A percentile compares a stretch with the other conserved stretches of the same genome.
Conservation (phyloP, 2,329 filamentous ascomycete genomes). For the Colletotrichum falcatum region DNA sequence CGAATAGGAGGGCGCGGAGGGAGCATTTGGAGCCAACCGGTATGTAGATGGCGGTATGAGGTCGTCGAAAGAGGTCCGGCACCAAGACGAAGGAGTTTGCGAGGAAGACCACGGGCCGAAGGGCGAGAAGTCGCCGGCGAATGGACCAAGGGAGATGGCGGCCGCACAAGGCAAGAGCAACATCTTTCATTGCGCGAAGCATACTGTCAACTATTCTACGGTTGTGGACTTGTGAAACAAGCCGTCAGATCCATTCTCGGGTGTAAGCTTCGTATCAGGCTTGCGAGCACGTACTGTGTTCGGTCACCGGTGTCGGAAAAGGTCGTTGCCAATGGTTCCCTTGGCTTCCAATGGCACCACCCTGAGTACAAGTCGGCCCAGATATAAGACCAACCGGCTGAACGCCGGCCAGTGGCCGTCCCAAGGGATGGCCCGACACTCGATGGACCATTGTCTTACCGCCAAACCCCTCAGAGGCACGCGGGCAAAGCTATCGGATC, state of each 20-base stretch:
- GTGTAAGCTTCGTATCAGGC: too few relatives aligned
- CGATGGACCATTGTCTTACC: not conserved
- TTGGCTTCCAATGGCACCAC: rapidly evolving
- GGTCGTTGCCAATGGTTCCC: not conserved
- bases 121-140: conserved; percentile 57
- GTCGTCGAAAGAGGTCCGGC: conserved; percentile 52
- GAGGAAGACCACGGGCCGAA: conserved; percentile 56
- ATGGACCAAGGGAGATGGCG: conserved; percentile 51
- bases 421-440: not conserved
- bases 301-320: not conserved
- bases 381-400: conserved; percentile 17
- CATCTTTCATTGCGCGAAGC: conserved; percentile 12
- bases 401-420: not conserved
- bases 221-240: not conserved
- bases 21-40: conserved; percentile 45
- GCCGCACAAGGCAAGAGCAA: conserved; percentile 40
- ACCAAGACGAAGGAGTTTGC: conserved; percentile 52
- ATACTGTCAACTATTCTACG: not conserved
- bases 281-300: not conserved
- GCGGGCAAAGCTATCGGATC: not conserved
- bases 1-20: conserved; percentile 53
- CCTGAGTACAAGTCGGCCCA: not conserved
- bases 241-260: too few relatives aligned
- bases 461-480: not conserved
- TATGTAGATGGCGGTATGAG: conserved; percentile 51